phyloP scores from a whole-genome alignment of 2,329 filamentous ascomycete genomes.

The Penicillium vulpinum region DNA sequence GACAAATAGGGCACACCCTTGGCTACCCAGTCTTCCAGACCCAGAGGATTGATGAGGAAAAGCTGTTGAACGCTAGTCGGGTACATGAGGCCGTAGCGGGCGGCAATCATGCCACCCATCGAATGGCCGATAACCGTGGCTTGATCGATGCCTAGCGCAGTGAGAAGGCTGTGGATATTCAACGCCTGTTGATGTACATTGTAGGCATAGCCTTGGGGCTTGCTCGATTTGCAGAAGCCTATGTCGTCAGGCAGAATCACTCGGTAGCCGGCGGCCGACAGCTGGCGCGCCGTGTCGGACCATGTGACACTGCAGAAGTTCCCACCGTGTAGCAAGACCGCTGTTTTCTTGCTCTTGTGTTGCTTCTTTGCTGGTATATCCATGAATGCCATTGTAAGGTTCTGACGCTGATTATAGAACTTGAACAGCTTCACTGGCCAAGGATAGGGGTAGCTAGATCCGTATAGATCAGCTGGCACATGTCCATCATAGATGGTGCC shows the following conservation, averaged over 20 bases:
- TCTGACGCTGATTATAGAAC: conserved; percentile 17
- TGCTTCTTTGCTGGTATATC: conserved; percentile 3
- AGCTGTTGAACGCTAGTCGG: conserved; percentile 11
- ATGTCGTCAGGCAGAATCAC: conserved; percentile 19
- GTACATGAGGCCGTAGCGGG: conserved; percentile 19
- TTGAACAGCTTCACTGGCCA: conserved; percentile 19
- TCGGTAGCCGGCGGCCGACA: conserved; percentile 14
- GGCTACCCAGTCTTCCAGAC: conserved; percentile 16
- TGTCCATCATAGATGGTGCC: conserved; percentile 13
- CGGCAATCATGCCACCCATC: conserved; percentile 18
- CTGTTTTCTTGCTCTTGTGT: conserved; percentile 3
- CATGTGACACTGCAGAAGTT: conserved; percentile 18
- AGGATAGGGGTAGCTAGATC: conserved; percentile 13
- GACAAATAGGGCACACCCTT: conserved; percentile 14
- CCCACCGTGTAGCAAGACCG: conserved; percentile 14
- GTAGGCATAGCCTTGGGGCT: conserved; percentile 17
- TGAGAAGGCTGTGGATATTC: conserved; percentile 17
- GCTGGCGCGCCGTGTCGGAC: conserved; percentile 14
- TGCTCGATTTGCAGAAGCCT: conserved; percentile 20
- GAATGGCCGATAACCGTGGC: conserved; percentile 16
- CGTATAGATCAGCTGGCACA: conserved; percentile 11
- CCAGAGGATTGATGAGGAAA: conserved; percentile 14
- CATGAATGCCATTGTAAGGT: conserved; percentile 18
- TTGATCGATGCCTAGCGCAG: conserved; percentile 8
- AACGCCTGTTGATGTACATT: conserved; percentile 13